Conservation (phyloP, 2,329 filamentous ascomycete species). For the Botryotinia narcissicola region DNA sequence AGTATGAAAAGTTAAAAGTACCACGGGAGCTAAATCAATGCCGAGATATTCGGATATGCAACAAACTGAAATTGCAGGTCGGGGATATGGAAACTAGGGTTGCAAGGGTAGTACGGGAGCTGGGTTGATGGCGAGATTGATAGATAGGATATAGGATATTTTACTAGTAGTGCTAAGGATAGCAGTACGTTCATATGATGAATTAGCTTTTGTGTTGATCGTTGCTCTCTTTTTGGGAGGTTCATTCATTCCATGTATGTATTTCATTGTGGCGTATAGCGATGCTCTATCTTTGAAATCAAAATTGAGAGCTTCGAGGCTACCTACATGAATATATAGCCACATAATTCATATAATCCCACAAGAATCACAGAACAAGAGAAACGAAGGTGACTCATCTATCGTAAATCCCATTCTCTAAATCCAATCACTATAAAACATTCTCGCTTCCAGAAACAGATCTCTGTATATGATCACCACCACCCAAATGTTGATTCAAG, state of each 20-base stretch:
- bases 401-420: background rate
- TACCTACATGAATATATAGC: too few relatives aligned
- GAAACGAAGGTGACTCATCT: rapidly evolving
- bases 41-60: background rate
- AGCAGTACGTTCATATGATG: too few relatives aligned
- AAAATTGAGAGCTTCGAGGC: too few relatives aligned
- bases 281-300: background rate
- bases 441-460: background rate
- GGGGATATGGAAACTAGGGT: background rate
- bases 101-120: too few relatives aligned
- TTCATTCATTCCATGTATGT: too few relatives aligned
- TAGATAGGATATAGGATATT: too few relatives aligned
- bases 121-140: too few relatives aligned
- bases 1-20: background rate
- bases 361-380: background rate
- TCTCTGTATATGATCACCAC: background rate
- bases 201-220: background rate
- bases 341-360: background rate
- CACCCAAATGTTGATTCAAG: too few relatives aligned
- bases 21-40: background rate
- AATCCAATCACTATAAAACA: too few relatives aligned
- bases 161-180: too few relatives aligned
- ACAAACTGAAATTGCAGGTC: background rate
- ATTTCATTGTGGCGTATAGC: too few relatives aligned
- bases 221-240: background rate